phyloP scores from a whole-genome alignment of 2,329 filamentous ascomycete species.

The Cucurbitaria berberidis region DNA sequence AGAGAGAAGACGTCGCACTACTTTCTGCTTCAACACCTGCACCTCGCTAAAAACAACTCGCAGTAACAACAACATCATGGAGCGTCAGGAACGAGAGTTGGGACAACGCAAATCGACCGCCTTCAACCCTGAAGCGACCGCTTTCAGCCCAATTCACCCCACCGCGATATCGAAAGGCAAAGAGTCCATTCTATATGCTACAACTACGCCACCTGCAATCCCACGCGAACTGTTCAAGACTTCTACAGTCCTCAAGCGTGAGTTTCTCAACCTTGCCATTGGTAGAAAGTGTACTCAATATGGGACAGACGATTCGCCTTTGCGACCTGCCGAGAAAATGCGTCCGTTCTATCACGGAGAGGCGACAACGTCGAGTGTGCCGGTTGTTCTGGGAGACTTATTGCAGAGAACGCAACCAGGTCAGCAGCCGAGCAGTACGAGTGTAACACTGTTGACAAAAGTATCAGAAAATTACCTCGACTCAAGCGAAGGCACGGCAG shows the following conservation, averaged over 20 bases:
- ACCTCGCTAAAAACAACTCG: not conserved
- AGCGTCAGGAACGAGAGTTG: not conserved
- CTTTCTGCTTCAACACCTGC: not conserved
- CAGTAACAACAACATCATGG: not conserved
- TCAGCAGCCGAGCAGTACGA: not conserved
- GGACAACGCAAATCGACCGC: constrained; percentile 1
- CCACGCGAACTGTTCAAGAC: not conserved
- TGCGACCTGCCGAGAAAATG: constrained; percentile 1
- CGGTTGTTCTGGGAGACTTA: not conserved
- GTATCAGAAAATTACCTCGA: constrained; percentile 2
- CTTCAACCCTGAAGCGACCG: constrained; percentile 22
- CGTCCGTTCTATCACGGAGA: constrained; percentile 3
- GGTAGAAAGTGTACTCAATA: not conserved
- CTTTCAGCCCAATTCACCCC: constrained; percentile 12
- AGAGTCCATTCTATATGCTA: not conserved
- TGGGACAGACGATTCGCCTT: constrained; percentile 9
- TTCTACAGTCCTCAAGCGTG: not conserved
- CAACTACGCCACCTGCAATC: not conserved
- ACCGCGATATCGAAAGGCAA: not conserved
- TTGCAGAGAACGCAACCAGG: constrained; percentile 4
- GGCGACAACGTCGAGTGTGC: not conserved
- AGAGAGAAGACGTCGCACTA: not conserved
- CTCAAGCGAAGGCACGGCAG: not conserved
- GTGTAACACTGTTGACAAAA: not conserved
- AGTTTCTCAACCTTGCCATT: not conserved